phyloP scores from a whole-genome alignment of 805 yeast species.

The Phaffomyces opuntiae region DNA sequence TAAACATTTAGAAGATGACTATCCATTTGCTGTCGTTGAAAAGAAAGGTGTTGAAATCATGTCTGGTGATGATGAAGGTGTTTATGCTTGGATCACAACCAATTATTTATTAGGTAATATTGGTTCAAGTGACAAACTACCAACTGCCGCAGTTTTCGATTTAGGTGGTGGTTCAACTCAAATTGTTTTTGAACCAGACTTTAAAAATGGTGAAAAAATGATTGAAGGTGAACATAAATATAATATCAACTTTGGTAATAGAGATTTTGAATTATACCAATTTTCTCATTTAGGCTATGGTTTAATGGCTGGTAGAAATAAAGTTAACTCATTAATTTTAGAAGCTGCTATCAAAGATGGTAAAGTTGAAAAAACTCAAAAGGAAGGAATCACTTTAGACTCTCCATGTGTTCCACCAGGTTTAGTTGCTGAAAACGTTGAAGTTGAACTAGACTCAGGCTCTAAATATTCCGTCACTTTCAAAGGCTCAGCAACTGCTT shows the following conservation, averaged over 20 bases:
- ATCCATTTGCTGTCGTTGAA: constrained; percentile 87
- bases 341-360: constrained; percentile 38
- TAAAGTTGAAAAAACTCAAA: constrained; percentile 31
- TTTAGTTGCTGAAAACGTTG: constrained; percentile 46
- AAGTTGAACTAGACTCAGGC: constrained; percentile 47
- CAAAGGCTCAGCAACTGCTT: constrained; percentile 55
- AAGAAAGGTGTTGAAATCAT: constrained; percentile 86
- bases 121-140: constrained; percentile 61
- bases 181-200: constrained; percentile 94
- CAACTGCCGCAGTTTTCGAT: constrained; percentile 96
- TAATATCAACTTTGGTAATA: constrained; percentile 71
- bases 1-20: constrained; percentile 64
- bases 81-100: constrained; percentile 97
- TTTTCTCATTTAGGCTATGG: constrained; percentile 96
- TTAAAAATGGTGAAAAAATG: constrained; percentile 51
- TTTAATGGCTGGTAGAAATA: constrained; percentile 86
- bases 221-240: constrained; percentile 86
- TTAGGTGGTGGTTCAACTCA: constrained; percentile 99
- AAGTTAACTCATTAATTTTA: constrained; percentile 64
- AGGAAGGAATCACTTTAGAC: constrained; percentile 39
- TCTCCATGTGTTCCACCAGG: constrained; percentile 92
- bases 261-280: constrained; percentile 79
- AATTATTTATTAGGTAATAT: constrained; percentile 91
- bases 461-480: constrained; percentile 48
- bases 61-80: constrained; percentile 98